phyloP scores from a whole-genome alignment of 2,329 filamentous ascomycete genomes.

The Aspergillus sergii region DNA sequence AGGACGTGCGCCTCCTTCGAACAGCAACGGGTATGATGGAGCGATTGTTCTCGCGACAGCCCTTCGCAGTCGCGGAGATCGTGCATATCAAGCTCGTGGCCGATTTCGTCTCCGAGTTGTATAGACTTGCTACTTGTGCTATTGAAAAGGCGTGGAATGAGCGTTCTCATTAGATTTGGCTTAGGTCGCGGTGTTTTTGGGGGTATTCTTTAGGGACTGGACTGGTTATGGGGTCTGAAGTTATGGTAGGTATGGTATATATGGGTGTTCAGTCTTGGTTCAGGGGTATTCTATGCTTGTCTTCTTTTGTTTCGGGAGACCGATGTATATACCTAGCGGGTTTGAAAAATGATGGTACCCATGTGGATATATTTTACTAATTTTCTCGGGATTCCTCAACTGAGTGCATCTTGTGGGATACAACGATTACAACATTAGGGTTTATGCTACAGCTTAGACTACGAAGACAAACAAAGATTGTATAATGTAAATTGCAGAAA shows the following conservation, averaged over 20 bases:
- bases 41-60: slow-evolving; percentile 33
- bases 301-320: background rate
- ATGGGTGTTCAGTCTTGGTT: background rate
- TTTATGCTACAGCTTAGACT: background rate
- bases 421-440: background rate
- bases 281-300: background rate
- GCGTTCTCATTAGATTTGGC: slow-evolving; percentile 16
- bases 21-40: slow-evolving; percentile 49
- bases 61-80: slow-evolving; percentile 38
- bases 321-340: background rate
- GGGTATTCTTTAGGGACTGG: background rate
- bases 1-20: slow-evolving; percentile 52
- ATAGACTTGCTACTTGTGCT: slow-evolving; percentile 48
- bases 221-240: background rate
- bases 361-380: background rate
- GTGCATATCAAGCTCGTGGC: slow-evolving; percentile 47
- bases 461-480: background rate
- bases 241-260: background rate
- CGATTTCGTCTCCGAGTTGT: slow-evolving; percentile 49
- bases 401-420: background rate
- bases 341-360: background rate
- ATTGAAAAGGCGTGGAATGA: slow-evolving; percentile 44
- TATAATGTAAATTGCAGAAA: background rate
- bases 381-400: background rate
- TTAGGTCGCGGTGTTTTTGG: background rate